These are phyloP conservation scores for Phaseolus coccineus DNA, from an alignment of 331 rosid species.

Conservation along the genomic window DNA sequence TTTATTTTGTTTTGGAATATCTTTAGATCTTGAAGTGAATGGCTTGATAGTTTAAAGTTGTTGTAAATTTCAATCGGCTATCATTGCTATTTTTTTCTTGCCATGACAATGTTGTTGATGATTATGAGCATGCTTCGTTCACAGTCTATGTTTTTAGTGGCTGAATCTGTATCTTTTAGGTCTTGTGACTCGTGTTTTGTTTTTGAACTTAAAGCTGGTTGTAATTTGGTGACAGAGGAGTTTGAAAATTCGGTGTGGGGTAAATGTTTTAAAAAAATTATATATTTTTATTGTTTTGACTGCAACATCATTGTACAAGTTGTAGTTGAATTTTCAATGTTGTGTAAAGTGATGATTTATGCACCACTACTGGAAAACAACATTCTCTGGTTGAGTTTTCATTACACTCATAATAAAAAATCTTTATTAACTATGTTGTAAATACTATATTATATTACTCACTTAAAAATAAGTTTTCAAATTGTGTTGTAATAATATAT, in stretches of 20 bases:
- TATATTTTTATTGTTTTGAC: not conserved
- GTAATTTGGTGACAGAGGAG: not conserved
- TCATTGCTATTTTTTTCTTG: not conserved
- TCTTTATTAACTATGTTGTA: too few species aligned
- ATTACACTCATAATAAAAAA: too few species aligned
- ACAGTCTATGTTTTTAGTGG: not conserved
- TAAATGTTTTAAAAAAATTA: not conserved
- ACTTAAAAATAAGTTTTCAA: too few species aligned
- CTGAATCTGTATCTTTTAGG: constrained; percentile 28
- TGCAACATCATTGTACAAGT: not conserved
- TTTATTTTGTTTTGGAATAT: not conserved
- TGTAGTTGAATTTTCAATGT: not conserved
- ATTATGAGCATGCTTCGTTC: constrained; percentile 7
- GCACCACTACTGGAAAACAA: constrained; percentile 5
- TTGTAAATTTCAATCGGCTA: not conserved
- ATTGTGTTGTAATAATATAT: too few species aligned
- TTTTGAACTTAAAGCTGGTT: constrained; percentile 5
- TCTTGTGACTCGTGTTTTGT: not conserved
- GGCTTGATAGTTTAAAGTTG: not conserved
- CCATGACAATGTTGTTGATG: not conserved
- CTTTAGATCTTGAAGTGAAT: constrained; percentile 4
- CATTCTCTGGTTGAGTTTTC: not conserved
- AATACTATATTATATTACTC: too few species aligned
- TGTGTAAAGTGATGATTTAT: not conserved
- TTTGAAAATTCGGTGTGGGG: not conserved